Evolutionary conservation across 805 yeast genomes (phyloP).

Genomic region (Wickerhamiella musiphila): DNA sequence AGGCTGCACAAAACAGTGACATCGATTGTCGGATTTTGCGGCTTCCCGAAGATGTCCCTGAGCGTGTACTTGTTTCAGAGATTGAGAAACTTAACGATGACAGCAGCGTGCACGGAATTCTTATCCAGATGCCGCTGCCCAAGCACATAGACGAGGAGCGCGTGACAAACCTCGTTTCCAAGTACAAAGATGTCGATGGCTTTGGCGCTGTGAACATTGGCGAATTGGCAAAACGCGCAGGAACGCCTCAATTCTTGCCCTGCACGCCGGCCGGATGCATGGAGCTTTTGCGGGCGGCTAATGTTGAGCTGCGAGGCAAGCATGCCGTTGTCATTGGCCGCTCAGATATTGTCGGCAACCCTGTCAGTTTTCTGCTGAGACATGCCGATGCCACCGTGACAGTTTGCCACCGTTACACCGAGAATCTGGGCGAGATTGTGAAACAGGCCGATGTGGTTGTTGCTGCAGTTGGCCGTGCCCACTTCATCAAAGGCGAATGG

Average conservation of each 20-base stretch:
- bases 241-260: constrained; percentile 68
- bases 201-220: constrained; percentile 80
- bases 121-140: constrained; percentile 86
- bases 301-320: constrained; percentile 52
- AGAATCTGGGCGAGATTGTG: constrained; percentile 40
- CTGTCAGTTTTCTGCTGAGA: constrained; percentile 69
- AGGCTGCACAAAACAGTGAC: constrained; percentile 72
- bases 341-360: constrained; percentile 94
- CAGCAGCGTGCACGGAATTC: constrained; percentile 63
- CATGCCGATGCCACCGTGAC: constrained; percentile 77
- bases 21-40: constrained; percentile 50
- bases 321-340: constrained; percentile 85
- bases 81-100: constrained; percentile 55
- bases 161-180: constrained; percentile 63
- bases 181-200: constrained; percentile 88
- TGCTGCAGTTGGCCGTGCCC: constrained; percentile 80
- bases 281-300: constrained; percentile 53
- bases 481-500: constrained; percentile 74
- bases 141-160: constrained; percentile 57
- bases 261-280: constrained; percentile 93
- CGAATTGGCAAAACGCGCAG: constrained; percentile 76
- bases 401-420: constrained; percentile 60
- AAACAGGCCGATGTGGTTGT: constrained; percentile 74
- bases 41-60: constrained; percentile 43
- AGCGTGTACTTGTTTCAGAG: constrained; percentile 37